phyloP scores from a whole-genome alignment of 2,329 filamentous ascomycete genomes.

The Stagonosporopsis tanaceti region DNA sequence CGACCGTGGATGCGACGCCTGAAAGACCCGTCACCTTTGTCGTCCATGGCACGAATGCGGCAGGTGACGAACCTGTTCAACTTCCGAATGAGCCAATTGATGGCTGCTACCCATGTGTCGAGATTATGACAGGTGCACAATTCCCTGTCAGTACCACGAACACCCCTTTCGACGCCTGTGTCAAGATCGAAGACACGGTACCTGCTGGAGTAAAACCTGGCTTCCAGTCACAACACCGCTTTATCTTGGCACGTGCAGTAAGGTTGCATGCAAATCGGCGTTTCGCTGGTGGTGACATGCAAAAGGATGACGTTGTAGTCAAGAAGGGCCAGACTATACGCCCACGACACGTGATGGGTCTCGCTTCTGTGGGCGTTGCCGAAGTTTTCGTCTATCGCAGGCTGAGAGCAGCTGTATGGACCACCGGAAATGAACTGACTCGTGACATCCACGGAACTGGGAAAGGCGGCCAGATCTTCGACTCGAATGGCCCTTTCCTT shows the following conservation, averaged over 20 bases:
- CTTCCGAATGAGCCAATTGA: not conserved
- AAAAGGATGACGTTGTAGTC: slow-evolving; percentile 8
- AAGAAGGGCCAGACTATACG: slow-evolving; percentile 11
- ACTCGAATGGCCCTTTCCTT: slow-evolving; percentile 16
- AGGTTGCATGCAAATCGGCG: slow-evolving; percentile 15
- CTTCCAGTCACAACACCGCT: slow-evolving; percentile 1
- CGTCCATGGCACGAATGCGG: slow-evolving; percentile 11
- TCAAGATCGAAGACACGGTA: slow-evolving; percentile 17
- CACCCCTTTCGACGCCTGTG: slow-evolving; percentile 14
- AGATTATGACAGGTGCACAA: slow-evolving; percentile 19
- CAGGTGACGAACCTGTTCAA: slow-evolving; percentile 7
- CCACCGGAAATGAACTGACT: slow-evolving; percentile 13
- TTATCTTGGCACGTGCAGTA: slow-evolving; percentile 9
- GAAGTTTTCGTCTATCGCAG: slow-evolving; percentile 4
- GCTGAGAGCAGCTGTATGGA: slow-evolving; percentile 14
- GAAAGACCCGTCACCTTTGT: slow-evolving; percentile 15
- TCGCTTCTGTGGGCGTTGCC: slow-evolving; percentile 14
- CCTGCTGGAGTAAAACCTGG: not conserved
- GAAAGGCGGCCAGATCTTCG: slow-evolving; percentile 3
- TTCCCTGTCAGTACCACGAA: slow-evolving; percentile 8
- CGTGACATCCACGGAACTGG: not conserved
- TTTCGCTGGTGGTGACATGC: slow-evolving; percentile 16
- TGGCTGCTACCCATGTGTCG: slow-evolving; percentile 16
- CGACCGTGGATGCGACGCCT: slow-evolving; percentile 10
- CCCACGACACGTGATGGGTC: slow-evolving; percentile 16